Percentiles rank a stretch among this genome's conserved stretches.
Evolutionary conservation across 257 asterid genomes (phyloP).

Genomic region (Nemophila menziesii): DNA sequence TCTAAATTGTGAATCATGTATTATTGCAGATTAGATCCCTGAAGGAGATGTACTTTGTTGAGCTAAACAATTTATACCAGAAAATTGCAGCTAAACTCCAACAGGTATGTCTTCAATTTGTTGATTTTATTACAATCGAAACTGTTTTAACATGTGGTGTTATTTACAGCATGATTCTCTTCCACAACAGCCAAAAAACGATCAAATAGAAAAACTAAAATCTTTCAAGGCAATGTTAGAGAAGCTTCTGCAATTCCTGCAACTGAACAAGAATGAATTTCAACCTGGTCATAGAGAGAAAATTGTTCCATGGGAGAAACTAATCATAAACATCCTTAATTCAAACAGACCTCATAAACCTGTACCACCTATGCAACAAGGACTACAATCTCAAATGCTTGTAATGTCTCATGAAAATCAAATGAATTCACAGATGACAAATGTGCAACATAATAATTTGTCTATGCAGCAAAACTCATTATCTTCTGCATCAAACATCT

Average conservation of each 20-base stretch:
- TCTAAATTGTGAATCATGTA: constrained; percentile 7
- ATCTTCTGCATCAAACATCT: constrained; percentile 35
- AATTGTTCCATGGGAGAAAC: constrained; percentile 51
- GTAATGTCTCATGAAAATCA: constrained; percentile 58
- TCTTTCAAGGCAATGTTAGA: constrained; percentile 67
- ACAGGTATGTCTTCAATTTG: constrained; percentile 38
- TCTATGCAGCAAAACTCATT: constrained; percentile 53
- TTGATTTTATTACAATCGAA: not conserved
- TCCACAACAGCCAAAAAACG: constrained; percentile 73
- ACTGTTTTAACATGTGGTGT: constrained; percentile 4
- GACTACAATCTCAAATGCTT: constrained; percentile 63
- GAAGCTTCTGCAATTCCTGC: constrained; percentile 50
- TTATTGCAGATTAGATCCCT: constrained; percentile 73
- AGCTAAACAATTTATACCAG: constrained; percentile 64
- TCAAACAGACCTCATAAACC: constrained; percentile 76
- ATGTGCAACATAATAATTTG: constrained; percentile 46
- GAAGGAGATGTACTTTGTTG: constrained; percentile 60
- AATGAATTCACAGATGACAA: constrained; percentile 61
- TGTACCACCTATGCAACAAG: constrained; percentile 52
- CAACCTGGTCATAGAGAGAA: constrained; percentile 56
- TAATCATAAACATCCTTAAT: constrained; percentile 55
- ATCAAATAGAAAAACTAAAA: constrained; percentile 68
- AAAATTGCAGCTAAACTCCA: constrained; percentile 66
- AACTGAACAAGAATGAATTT: constrained; percentile 50
- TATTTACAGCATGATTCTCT: constrained; percentile 64